Evolutionary conservation across 306 rosid genomes (phyloP).

Genomic region (Herpetospermum pedunculosum): DNA sequence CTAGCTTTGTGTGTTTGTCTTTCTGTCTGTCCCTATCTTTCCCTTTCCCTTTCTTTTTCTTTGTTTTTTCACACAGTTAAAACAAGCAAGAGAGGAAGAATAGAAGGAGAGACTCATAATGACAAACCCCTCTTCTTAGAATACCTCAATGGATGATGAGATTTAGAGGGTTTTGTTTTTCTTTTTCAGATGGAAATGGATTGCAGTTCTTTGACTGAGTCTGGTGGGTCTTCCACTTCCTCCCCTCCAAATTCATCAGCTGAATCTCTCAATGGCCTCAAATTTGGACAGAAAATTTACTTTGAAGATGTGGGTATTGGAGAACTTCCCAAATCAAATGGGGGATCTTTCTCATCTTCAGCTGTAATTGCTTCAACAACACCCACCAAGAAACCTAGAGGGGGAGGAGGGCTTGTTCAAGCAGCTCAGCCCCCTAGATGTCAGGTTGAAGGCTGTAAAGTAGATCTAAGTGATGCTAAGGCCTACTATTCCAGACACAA

Average conservation of each 20-base stretch:
- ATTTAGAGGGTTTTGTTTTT: conserved; percentile 17
- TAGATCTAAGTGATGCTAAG: conserved; percentile 81
- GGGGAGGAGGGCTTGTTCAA: conserved; percentile 28
- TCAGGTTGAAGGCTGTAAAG: conserved; percentile 80
- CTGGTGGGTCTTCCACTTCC: conserved; percentile 35
- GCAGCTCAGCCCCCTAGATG: conserved; percentile 67
- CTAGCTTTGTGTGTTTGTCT: not conserved
- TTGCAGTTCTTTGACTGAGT: conserved; percentile 38
- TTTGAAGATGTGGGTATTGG: conserved; percentile 50
- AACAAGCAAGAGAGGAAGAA: too few species aligned
- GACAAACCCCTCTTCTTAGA: not conserved
- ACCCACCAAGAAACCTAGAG: conserved; percentile 37
- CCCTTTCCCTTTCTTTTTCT: not conserved
- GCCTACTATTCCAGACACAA: conserved; percentile 90
- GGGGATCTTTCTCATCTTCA: conserved; percentile 20
- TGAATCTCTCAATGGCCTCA: conserved; percentile 56
- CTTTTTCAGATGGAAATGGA: conserved; percentile 31
- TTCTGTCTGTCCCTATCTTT: conserved; percentile 6
- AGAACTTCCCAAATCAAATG: conserved; percentile 24
- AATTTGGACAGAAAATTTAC: conserved; percentile 66
- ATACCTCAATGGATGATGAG: conserved; percentile 23
- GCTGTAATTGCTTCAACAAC: conserved; percentile 12
- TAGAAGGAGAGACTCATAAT: not conserved
- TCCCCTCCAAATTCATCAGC: conserved; percentile 43
- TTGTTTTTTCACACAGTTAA: not conserved